Percentiles rank a stretch among this genome's conserved stretches.
Evolutionary conservation across 1,284 basidiomycete genomes (phyloP).

Genomic region (Malassezia obtusa): DNA sequence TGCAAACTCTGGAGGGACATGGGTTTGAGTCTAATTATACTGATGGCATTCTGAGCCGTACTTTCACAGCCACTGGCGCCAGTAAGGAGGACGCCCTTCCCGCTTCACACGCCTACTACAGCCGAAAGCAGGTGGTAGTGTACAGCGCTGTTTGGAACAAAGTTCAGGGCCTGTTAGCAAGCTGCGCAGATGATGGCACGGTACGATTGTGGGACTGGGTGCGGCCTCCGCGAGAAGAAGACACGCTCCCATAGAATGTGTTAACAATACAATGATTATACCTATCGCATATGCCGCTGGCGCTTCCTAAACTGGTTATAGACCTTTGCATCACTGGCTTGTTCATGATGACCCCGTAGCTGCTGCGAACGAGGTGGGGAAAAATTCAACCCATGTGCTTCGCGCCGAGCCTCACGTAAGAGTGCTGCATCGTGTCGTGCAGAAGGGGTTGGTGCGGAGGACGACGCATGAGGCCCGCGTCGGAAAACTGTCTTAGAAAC

Average conservation of each 20-base stretch:
- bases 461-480: neutral
- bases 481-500: neutral
- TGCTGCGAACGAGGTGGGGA: no score
- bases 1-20: slow-evolving; percentile 46
- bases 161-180: slow-evolving; percentile 47
- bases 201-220: slow-evolving; percentile 50
- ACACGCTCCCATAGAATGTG: neutral
- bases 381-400: neutral
- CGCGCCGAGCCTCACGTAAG: neutral
- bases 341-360: neutral
- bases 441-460: neutral
- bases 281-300: neutral
- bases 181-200: slow-evolving; percentile 51
- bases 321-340: slow-evolving; percentile 1
- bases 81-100: neutral
- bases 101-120: neutral
- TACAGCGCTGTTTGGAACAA: slow-evolving; percentile 51
- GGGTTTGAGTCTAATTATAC: slow-evolving; percentile 19
- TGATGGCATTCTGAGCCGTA: neutral
- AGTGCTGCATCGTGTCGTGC: neutral
- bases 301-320: slow-evolving; percentile 1
- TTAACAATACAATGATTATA: no score
- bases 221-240: slow-evolving; percentile 1
- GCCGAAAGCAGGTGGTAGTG: slow-evolving; percentile 29
- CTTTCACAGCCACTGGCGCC: neutral